A percentile compares a stretch with the other conserved stretches of the same genome.
These are phyloP conservation scores for Penicillium crystallinum DNA, from an alignment of 495 filamentous ascomycete species.

Conservation along the genomic window DNA sequence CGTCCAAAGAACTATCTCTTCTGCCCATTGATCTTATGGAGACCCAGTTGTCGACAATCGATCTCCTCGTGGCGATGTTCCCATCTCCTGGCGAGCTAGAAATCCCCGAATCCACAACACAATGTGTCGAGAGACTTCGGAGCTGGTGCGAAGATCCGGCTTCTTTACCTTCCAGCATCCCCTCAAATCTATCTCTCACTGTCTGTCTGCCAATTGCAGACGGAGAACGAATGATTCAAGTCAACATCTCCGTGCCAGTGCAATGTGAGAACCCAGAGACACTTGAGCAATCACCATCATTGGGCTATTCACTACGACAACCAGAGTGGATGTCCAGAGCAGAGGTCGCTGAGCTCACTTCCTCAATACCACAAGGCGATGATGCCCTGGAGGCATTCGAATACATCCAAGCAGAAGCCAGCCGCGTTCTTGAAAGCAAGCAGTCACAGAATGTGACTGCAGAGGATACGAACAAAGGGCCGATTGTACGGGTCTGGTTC, in stretches of 20 bases:
- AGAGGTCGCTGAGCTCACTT: slow-evolving; percentile 24
- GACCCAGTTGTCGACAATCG: slow-evolving; percentile 32
- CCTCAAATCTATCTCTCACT: slow-evolving; percentile 21
- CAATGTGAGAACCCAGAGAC: slow-evolving; percentile 15
- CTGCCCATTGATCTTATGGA: slow-evolving; percentile 29
- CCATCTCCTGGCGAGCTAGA: slow-evolving; percentile 32
- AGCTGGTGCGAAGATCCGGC: slow-evolving; percentile 26
- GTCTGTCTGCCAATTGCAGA: slow-evolving; percentile 25
- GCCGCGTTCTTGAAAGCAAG: slow-evolving; percentile 24
- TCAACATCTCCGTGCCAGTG: slow-evolving; percentile 34
- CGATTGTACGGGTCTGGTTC: slow-evolving; percentile 37
- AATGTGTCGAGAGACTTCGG: slow-evolving; percentile 31
- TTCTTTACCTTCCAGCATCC: slow-evolving; percentile 12
- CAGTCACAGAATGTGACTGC: slow-evolving; percentile 2
- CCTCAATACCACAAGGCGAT: slow-evolving; percentile 23
- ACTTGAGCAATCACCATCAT: slow-evolving; percentile 23
- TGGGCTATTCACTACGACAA: slow-evolving; percentile 32
- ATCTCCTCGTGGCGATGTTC: slow-evolving; percentile 36
- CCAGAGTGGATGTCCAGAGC: slow-evolving; percentile 42
- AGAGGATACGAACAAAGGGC: neutral
- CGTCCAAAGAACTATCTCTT: slow-evolving; percentile 3
- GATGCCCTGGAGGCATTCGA: slow-evolving; percentile 33
- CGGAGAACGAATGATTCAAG: slow-evolving; percentile 26
- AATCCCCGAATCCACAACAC: slow-evolving; percentile 26
- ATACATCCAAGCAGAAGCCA: slow-evolving; percentile 26